phyloP scores from a whole-genome alignment of 306 rosid genomes.

The Ziziphus jujuba region DNA sequence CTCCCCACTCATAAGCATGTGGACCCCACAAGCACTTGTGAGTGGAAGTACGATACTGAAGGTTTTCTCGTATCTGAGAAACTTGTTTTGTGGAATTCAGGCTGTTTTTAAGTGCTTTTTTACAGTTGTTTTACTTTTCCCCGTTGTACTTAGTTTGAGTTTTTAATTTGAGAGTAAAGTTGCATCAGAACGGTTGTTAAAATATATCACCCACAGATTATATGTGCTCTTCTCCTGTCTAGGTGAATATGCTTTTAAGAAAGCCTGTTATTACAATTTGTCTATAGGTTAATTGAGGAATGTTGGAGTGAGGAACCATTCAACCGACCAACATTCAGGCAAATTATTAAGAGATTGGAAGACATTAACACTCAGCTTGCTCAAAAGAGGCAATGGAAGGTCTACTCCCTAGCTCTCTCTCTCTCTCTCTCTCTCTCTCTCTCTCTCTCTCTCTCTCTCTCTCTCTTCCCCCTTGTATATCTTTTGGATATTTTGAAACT shows the following conservation, averaged over 20 bases:
- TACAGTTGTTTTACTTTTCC: no score
- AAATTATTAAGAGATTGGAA: conserved; percentile 69
- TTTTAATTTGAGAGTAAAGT: neutral
- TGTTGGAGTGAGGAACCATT: conserved; percentile 83
- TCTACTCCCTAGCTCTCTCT: conserved; percentile 31
- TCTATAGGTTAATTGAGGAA: conserved; percentile 68
- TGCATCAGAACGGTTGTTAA: neutral
- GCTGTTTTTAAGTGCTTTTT: no score
- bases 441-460: conserved; percentile 28
- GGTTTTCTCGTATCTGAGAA: no score
- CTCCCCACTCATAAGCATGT: no score
- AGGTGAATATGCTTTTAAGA: conserved; percentile 16
- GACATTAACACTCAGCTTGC: conserved; percentile 54
- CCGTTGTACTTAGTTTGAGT: no score
- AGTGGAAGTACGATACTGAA: no score
- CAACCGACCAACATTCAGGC: conserved; percentile 75
- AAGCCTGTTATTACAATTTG: conserved; percentile 13
- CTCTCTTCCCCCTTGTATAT: neutral
- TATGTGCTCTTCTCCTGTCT: neutral
- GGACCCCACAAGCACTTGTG: no score
- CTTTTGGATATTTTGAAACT: neutral
- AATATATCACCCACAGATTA: neutral
- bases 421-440: conserved; percentile 31
- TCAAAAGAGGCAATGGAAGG: conserved; percentile 79
- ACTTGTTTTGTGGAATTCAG: no score